phyloP scores from a whole-genome alignment of 306 rosid genomes.

The Corylus heterophylla region DNA sequence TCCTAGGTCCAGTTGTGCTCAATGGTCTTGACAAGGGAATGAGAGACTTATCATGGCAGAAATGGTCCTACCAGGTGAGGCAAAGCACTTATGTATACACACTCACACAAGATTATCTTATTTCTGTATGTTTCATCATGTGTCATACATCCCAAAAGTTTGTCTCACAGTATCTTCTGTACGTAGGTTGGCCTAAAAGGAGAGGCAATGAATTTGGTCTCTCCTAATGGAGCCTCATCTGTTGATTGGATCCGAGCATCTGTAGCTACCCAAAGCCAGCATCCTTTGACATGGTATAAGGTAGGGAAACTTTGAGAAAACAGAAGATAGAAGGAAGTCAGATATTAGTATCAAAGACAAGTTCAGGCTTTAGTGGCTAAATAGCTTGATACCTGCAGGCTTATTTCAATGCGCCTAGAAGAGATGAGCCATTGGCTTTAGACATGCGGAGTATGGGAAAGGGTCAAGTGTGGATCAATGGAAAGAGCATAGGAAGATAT shows the following conservation, averaged over 20 bases:
- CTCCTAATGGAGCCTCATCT: constrained; percentile 61
- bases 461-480: constrained; percentile 98
- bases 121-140: background rate
- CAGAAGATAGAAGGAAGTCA: background rate
- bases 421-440: constrained; percentile 77
- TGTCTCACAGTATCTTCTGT: constrained; percentile 15
- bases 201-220: constrained; percentile 72
- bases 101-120: background rate
- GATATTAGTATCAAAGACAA: background rate
- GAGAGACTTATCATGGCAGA: constrained; percentile 65
- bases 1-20: constrained; percentile 74
- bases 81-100: background rate
- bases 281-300: constrained; percentile 86
- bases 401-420: constrained; percentile 71
- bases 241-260: constrained; percentile 72
- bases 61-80: constrained; percentile 89
- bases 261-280: constrained; percentile 45
- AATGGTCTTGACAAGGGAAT: constrained; percentile 72
- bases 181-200: constrained; percentile 87
- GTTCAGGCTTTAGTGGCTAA: constrained; percentile 14
- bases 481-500: constrained; percentile 92
- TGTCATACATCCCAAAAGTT: background rate
- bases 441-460: constrained; percentile 92
- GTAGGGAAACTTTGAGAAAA: constrained; percentile 33
- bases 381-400: constrained; percentile 53